Evolutionary conservation across 202 grass and related monocot species (phyloP), one percentile per base, ranked within the genome.

Genomic region (Digitaria exilis): DNA sequence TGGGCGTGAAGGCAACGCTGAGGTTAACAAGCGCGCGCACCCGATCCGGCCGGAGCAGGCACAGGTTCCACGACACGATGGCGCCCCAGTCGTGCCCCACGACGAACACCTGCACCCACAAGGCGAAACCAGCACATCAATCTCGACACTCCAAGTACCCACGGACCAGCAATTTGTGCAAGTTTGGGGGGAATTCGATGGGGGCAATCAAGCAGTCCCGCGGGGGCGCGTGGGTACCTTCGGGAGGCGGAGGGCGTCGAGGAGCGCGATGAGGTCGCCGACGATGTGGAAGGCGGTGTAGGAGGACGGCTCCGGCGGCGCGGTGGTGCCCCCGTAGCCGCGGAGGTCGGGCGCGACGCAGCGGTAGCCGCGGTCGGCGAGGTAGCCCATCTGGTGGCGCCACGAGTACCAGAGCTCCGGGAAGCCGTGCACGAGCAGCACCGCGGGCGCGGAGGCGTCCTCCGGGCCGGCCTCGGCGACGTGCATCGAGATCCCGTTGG

Each of bases 21-120:
- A 93, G 84, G 37, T 93, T 93, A 59, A 97, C 94, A 32, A 97
- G 81, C 42, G 91, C 89, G 82, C 88, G 88, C 77, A 91, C 94
- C 67, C 90, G 83, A 21, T 96, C 94, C 14, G 91, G 94, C 54
- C 91, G 86, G 41, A 97, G 75, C 74, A 91, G 48, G 91, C 94
- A 91, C 39, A 91, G 30, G 54, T 84, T 73, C 94, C 94, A 96
- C 19, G 94, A 80, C 43, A 93, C 75, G 60, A 93, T 46, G 12
- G 94, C 91, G 44, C 94, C 94, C 90, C 90, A 96, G 51, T 91
- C 94, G 48, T 96, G 90, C 41, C 94, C 94, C 61, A 96, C 94
- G 69, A 96, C 77, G 82, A 93, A 93, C 78, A 91, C 94, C 94
- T 96, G 51, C 46, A 24, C 28, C 17, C 16, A 34, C 57, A 65